Conservation (phyloP, 805 yeast species). For the Clavispora asparagi region DNA sequence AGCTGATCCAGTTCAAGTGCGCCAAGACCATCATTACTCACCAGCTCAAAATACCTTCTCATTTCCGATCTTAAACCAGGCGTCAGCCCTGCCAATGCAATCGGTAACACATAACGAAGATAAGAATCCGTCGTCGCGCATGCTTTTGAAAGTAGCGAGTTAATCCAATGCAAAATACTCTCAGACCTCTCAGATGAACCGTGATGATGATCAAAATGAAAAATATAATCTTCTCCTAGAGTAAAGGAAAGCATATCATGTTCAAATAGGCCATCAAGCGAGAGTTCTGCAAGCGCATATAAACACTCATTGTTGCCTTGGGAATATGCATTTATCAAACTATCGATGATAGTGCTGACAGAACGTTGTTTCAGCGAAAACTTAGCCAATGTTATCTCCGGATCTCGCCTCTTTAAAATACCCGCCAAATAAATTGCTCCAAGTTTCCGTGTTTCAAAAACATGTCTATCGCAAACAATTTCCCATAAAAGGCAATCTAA, state of each 20-base stretch:
- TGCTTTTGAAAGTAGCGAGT: background rate
- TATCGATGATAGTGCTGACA: background rate
- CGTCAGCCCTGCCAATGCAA: constrained; percentile 7
- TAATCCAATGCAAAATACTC: constrained; percentile 22
- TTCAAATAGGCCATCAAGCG: background rate
- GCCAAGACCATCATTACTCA: background rate
- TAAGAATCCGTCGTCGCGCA: background rate
- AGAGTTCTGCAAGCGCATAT: background rate
- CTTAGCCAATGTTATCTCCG: background rate
- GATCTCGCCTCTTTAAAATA: background rate
- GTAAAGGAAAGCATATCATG: background rate
- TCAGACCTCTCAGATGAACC: constrained; percentile 33
- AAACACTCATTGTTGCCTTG: background rate
- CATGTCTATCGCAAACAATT: constrained; percentile 29
- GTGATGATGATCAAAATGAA: constrained; percentile 26
- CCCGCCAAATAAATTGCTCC: constrained; percentile 34
- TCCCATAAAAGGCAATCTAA: constrained; percentile 25
- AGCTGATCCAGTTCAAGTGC: background rate
- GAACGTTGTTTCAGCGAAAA: background rate
- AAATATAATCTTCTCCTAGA: background rate
- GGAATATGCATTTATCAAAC: background rate
- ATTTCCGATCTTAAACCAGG: constrained; percentile 7
- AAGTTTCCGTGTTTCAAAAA: constrained; percentile 35
- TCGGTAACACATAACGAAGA: constrained; percentile 7
- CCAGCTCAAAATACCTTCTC: constrained; percentile 11